These are phyloP conservation scores for Stentor roeselii DNA, from an alignment of 73 alveolate genomes.

Conservation along the genomic window DNA sequence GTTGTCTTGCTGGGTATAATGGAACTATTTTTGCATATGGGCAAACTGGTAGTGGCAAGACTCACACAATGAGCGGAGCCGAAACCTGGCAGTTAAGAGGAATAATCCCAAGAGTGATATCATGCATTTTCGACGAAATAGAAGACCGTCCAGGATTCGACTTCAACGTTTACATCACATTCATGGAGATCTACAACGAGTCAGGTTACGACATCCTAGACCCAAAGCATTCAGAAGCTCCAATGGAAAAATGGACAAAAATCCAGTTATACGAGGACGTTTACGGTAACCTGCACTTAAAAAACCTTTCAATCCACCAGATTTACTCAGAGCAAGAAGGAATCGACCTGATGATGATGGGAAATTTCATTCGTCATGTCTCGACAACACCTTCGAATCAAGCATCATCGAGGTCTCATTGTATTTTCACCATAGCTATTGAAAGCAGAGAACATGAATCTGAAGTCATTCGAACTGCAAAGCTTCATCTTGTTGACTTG, in stretches of 20 bases:
- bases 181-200: slow-evolving; percentile 95
- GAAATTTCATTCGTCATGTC: slow-evolving; percentile 85
- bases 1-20: slow-evolving; percentile 92
- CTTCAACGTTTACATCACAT: slow-evolving; percentile 82
- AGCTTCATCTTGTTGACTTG: slow-evolving; percentile 84
- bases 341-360: slow-evolving; percentile 88
- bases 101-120: slow-evolving; percentile 85
- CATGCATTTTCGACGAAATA: slow-evolving; percentile 76
- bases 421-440: slow-evolving; percentile 87
- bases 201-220: slow-evolving; percentile 93
- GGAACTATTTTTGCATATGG: slow-evolving; percentile 96
- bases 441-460: slow-evolving; percentile 36
- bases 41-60: slow-evolving; percentile 96
- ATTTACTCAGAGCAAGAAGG: slow-evolving; percentile 85
- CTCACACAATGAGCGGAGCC: slow-evolving; percentile 95
- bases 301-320: slow-evolving; percentile 80
- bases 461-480: slow-evolving; percentile 68
- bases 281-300: slow-evolving; percentile 75
- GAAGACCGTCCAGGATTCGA: slow-evolving; percentile 56
- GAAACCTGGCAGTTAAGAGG: slow-evolving; percentile 89
- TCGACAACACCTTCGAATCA: slow-evolving; percentile 91
- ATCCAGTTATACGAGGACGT: slow-evolving; percentile 87
- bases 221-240: slow-evolving; percentile 72
- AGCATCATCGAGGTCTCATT: slow-evolving; percentile 90
- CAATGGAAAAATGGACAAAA: slow-evolving; percentile 92